These are phyloP conservation scores for Chlorociboria aeruginascens DNA, from an alignment of 495 filamentous ascomycete genomes.

Conservation along the genomic window DNA sequence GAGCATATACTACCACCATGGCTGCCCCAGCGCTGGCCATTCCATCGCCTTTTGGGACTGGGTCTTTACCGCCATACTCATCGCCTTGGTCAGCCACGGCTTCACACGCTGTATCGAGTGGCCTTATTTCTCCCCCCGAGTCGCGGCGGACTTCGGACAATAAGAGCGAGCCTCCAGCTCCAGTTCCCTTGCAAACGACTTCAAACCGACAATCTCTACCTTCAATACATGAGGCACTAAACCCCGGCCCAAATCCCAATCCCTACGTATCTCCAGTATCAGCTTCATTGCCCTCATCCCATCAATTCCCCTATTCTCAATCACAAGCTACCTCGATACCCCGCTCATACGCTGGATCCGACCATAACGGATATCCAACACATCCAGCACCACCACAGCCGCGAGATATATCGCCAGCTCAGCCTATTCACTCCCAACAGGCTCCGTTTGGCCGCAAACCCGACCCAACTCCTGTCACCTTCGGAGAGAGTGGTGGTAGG, in stretches of 20 bases:
- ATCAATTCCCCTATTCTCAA: conserved; percentile 10
- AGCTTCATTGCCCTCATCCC: conserved; percentile 5
- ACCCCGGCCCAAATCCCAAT: conserved; percentile 5
- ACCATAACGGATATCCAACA: conserved; percentile 8
- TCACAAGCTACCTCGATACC: conserved; percentile 8
- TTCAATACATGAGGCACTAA: conserved; percentile 20
- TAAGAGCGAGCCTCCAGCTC: conserved; percentile 9
- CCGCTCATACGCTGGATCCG: conserved; percentile 13
- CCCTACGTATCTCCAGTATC: conserved; percentile 15
- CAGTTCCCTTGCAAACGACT: conserved; percentile 1
- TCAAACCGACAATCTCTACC: conserved; percentile 18
- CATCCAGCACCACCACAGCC: conserved; percentile 7
- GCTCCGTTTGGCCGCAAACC: conserved; percentile 7
- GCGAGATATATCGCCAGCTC: conserved; percentile 11
- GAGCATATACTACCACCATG: conserved; percentile 13
- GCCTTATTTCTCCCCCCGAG: conserved; percentile 18
- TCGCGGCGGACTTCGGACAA: conserved; percentile 20
- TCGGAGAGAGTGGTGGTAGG: not conserved
- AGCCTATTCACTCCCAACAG: conserved; percentile 12
- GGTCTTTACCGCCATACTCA: conserved; percentile 41
- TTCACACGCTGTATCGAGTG: conserved; percentile 27
- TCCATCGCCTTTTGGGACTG: conserved; percentile 46
- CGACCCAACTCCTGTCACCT: conserved; percentile 7
- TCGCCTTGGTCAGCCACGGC: conserved; percentile 28
- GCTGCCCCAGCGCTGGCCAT: conserved; percentile 13